Base-by-base conservation (phyloP, 768 basidiomycete species). In the Chlorophyllum brunneum region DNA sequence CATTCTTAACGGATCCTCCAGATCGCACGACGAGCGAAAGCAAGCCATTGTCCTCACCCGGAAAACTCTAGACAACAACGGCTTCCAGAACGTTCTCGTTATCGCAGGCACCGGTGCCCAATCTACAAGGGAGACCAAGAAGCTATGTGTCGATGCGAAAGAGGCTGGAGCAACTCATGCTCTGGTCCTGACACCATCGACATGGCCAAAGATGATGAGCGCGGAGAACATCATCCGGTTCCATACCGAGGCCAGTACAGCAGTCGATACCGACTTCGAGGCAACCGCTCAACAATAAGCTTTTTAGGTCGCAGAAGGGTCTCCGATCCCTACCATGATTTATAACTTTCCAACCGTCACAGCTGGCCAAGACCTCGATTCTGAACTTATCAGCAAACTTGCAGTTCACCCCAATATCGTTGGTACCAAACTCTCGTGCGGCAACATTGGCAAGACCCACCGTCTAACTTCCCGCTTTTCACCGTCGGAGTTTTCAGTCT, bases 271-370 rank as follows among this genome's bases (percentile, higher is more conserved):
- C 31, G 8, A 38, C 29, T 6, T 23, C 36, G 39, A 47, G 36
- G 47, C 51, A 5, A 8, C 16, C 33, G 1, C 40, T 59, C 15
- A 43, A 31, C n/a, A 2, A 33, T 10, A 27, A 18, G 13, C 26
- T 20, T 18, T 34, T 5, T 43, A 88, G 79, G 87, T 92, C 24
- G 80, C 89, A 20, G 78, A 81, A 60, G 76, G 74, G 37, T 80
- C 82, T 29, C 82, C 86, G 34, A 80, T 88, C 36, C 85, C 85
- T 2, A 79, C 77, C 6, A 80, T 90, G 79, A 79, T 93, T 44
- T 93, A 93, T 74, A 93, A 93, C 69, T 92, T 92, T 70, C 88
- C 91, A 37, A 75, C 72, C 41, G 88, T 88, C 48, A 86, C 86
- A 11, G 84, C 90, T 0, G 90, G 92, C 11, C 79, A 88, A 55